Percentiles rank a stretch among this genome's conserved stretches.
These are phyloP conservation scores for Tylopilus sp. DNA, from an alignment of 768 basidiomycete species.

Conservation along the genomic window DNA sequence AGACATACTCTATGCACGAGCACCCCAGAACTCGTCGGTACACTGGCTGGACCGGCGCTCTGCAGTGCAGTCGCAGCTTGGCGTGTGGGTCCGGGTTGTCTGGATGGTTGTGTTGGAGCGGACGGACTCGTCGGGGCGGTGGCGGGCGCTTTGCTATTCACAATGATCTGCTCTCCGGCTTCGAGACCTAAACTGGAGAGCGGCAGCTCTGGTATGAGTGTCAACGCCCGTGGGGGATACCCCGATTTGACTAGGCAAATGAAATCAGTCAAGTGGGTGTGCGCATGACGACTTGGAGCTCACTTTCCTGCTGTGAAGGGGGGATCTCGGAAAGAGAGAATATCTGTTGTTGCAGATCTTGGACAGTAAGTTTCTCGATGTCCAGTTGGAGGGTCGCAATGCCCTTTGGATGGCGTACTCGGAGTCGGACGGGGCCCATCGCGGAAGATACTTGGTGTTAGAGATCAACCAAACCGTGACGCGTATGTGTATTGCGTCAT, in stretches of 20 bases:
- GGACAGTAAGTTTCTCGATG: conserved; percentile 59
- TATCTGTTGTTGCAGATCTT: conserved; percentile 73
- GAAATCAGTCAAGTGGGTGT: background rate
- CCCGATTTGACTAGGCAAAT: conserved; percentile 66
- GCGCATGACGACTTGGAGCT: conserved; percentile 31
- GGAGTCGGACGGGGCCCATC: conserved; percentile 76
- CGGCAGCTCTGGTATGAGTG: conserved; percentile 69
- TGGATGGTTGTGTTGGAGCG: conserved; percentile 8
- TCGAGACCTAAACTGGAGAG: conserved; percentile 73
- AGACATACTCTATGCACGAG: conserved; percentile 65
- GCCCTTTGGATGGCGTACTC: conserved; percentile 83
- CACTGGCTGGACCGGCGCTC: conserved; percentile 48
- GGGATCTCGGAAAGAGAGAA: conserved; percentile 63
- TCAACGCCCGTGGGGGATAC: conserved; percentile 78
- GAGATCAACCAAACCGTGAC: background rate
- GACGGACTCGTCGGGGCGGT: conserved; percentile 7
- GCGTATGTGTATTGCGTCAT: conserved; percentile 12
- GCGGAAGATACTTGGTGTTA: background rate
- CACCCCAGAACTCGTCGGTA: conserved; percentile 59
- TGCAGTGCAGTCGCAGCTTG: conserved; percentile 12
- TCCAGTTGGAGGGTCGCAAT: conserved; percentile 73
- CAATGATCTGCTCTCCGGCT: conserved; percentile 83
- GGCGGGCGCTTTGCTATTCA: conserved; percentile 42
- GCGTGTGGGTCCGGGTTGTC: conserved; percentile 13
- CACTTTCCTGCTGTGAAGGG: conserved; percentile 75